phyloP scores from a whole-genome alignment of 73 alveolate species.

The Paramecium sonneborni region DNA sequence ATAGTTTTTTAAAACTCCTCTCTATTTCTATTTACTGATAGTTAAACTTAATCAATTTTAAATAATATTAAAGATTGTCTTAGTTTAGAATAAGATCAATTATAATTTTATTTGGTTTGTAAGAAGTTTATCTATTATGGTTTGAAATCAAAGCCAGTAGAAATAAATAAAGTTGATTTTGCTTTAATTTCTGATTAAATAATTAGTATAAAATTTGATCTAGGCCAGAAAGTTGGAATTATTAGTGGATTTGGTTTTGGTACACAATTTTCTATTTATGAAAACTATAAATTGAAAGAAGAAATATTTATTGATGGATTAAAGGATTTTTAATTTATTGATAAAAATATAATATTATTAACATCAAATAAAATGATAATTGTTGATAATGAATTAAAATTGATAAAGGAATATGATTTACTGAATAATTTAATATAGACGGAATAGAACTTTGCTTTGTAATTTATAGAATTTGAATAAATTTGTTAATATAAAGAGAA shows the following conservation, averaged over 20 bases:
- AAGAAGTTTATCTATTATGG: neutral
- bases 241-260: neutral
- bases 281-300: neutral
- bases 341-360: neutral
- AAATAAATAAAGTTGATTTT: neutral
- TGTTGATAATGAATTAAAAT: neutral
- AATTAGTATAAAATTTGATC: neutral
- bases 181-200: neutral
- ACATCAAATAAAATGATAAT: neutral
- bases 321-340: neutral
- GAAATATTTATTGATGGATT: neutral
- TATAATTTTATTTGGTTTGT: neutral
- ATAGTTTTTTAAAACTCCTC: neutral
- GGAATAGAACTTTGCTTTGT: neutral
- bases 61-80: neutral
- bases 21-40: neutral
- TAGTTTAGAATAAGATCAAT: neutral
- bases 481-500: neutral
- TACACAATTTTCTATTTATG: neutral
- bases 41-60: neutral
- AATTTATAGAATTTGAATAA: neutral
- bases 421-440: neutral
- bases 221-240: neutral
- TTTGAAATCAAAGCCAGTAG: neutral
- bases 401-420: neutral